These are phyloP conservation scores for Phaeoacremonium minimum DNA, from an alignment of 2,329 filamentous ascomycete species.

Conservation along the genomic window DNA sequence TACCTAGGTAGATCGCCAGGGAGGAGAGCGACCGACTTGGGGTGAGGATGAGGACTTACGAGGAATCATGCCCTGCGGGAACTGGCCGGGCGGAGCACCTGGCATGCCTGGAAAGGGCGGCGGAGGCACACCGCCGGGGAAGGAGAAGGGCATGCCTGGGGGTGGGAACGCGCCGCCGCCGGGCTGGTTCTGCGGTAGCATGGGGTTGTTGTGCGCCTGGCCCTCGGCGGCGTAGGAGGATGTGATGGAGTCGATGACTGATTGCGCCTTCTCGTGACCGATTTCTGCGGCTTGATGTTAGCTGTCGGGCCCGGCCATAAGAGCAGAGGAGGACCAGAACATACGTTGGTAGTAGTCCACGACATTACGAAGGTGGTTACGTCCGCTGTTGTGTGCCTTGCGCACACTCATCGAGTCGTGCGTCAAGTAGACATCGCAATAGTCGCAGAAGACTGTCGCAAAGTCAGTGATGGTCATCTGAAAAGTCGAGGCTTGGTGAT, in stretches of 20 bases:
- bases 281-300: conserved; percentile 60
- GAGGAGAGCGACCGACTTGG: too few relatives aligned
- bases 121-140: conserved; percentile 19
- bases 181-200: conserved; percentile 68
- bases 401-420: conserved; percentile 99
- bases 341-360: conserved; percentile 96
- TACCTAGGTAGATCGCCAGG: too few relatives aligned
- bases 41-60: conserved; percentile 12
- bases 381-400: conserved; percentile 94
- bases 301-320: neutral
- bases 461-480: neutral
- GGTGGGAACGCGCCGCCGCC: conserved; percentile 35
- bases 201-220: conserved; percentile 79
- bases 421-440: conserved; percentile 99
- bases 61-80: conserved; percentile 3
- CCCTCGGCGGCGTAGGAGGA: conserved; percentile 93
- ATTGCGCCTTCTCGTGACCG: conserved; percentile 96
- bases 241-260: conserved; percentile 96
- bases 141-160: conserved; percentile 23
- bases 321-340: conserved; percentile 16
- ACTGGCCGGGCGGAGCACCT: conserved; percentile 12
- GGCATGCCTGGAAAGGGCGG: conserved; percentile 16
- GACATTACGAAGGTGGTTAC: conserved; percentile 96
- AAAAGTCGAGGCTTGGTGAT: neutral
- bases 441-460: conserved; percentile 78